These are phyloP conservation scores for Teratosphaeria destructans DNA, from an alignment of 2,329 filamentous ascomycete species.

Conservation along the genomic window DNA sequence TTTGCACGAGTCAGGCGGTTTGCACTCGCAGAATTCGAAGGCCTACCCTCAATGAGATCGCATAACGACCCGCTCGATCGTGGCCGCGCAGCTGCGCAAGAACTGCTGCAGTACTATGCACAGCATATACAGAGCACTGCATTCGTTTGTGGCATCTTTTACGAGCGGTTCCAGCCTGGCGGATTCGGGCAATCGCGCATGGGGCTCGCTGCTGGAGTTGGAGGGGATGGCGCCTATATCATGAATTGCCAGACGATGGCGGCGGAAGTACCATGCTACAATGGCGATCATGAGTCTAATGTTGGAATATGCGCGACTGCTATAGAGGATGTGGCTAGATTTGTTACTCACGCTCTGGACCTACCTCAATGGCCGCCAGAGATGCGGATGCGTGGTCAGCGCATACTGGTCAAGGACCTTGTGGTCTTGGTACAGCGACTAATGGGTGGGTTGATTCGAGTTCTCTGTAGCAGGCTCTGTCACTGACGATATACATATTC, in stretches of 20 bases:
- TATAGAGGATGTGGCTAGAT: conserved; percentile 58
- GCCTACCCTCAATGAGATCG: conserved; percentile 46
- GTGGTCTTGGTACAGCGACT: conserved; percentile 45
- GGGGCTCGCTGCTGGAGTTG: conserved; percentile 45
- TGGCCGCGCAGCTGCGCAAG: conserved; percentile 46
- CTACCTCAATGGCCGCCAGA: conserved; percentile 57
- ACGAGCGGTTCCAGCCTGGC: conserved; percentile 61
- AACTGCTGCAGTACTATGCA: conserved; percentile 46
- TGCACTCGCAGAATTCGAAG: conserved; percentile 68
- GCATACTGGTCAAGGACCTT: conserved; percentile 50
- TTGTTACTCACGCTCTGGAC: conserved; percentile 59
- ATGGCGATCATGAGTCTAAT: conserved; percentile 35
- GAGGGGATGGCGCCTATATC: conserved; percentile 53
- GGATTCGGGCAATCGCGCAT: conserved; percentile 53
- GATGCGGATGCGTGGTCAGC: conserved; percentile 58
- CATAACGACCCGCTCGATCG: conserved; percentile 51
- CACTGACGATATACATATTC: neutral
- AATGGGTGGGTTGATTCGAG: conserved; percentile 22
- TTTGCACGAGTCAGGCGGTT: conserved; percentile 56
- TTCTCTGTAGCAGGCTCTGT: neutral
- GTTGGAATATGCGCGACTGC: conserved; percentile 58
- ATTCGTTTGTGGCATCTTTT: conserved; percentile 66
- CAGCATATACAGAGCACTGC: conserved; percentile 55
- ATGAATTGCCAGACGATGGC: conserved; percentile 49
- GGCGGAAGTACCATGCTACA: conserved; percentile 52